Base-by-base conservation (phyloP, 192 early-diverging fungal genomes). In the Cetraspora pellucida region DNA sequence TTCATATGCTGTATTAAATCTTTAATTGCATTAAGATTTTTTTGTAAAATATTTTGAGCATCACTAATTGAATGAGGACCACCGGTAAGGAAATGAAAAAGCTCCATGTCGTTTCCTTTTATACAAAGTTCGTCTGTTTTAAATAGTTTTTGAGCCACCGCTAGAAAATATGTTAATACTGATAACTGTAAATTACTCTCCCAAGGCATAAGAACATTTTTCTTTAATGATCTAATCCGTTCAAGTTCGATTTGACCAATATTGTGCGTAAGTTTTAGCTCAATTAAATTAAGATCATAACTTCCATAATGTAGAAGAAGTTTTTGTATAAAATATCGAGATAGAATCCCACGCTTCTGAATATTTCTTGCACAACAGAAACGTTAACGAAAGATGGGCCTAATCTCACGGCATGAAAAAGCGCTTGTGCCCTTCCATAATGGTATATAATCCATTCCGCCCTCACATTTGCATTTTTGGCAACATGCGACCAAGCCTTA, bases 91-190 rank as follows among this genome's bases (percentile, higher is more conserved):
- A 55, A 54, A 46, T 52, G 52, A 55, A 72, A 54, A 8, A 72
- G 25, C 30, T 72, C 70, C 70, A 72, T 72, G 31, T 72, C 70
- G 55, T 72, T 72, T 49, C 70, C 70, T 47, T 49, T 23, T 4
- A 25, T 10, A 23, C 10, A 17, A 16, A 69, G 17, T 30, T 69
- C 31, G 14, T 47, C 37, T 9, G 19, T 45, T 21, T 27, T 17
- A 64, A 45, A 69, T 11, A 17, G 67, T 0, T 3, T 43, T 37
- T 37, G 37, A 2, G 37, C 71, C 30, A 57, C 52, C 0, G 2
- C 10, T 14, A 73, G 23, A 37, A 59, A 21, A 37, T 52, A 43
- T 5, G 0, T 23, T 7, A 50, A 72, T 7, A 72, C 71, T 5
- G n/a, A 3, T 19, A 73, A 50, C 11, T 50, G 27, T 43, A 73